phyloP scores from a whole-genome alignment of 225 moss, liverwort and hornwort species.

The Pleurozium schreberi region DNA sequence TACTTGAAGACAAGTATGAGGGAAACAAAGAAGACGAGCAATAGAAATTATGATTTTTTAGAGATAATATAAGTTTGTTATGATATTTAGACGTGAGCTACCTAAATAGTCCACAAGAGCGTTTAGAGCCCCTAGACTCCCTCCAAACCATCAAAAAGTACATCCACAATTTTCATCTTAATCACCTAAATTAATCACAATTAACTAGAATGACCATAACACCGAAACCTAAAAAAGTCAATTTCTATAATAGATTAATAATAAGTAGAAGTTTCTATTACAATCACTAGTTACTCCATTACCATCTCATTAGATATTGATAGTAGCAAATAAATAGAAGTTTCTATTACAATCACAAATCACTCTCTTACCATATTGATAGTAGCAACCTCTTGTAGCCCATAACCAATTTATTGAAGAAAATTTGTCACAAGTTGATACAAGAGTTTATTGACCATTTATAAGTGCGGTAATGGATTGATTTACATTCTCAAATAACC shows the following conservation, averaged over 20 bases:
- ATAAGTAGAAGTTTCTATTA: no score
- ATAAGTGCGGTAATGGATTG: neutral
- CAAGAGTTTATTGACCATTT: neutral
- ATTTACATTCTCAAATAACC: neutral
- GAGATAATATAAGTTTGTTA: neutral
- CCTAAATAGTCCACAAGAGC: no score
- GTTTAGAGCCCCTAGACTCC: rapidly evolving
- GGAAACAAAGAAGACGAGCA: no score
- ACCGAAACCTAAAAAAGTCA: no score
- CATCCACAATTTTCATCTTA: neutral
- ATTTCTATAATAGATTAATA: no score
- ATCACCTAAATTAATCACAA: neutral
- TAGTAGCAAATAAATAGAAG: no score
- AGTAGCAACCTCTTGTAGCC: no score
- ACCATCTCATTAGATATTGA: neutral
- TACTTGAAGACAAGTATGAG: no score
- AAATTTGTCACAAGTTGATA: no score
- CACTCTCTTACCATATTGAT: no score
- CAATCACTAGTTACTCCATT: neutral
- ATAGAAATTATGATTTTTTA: neutral
- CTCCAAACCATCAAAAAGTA: neutral
- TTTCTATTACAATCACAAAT: no score
- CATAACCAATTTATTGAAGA: neutral
- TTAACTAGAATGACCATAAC: no score
- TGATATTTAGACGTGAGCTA: neutral